These are phyloP conservation scores for Penicillium parvum DNA, from an alignment of 495 filamentous ascomycete genomes.

Conservation along the genomic window DNA sequence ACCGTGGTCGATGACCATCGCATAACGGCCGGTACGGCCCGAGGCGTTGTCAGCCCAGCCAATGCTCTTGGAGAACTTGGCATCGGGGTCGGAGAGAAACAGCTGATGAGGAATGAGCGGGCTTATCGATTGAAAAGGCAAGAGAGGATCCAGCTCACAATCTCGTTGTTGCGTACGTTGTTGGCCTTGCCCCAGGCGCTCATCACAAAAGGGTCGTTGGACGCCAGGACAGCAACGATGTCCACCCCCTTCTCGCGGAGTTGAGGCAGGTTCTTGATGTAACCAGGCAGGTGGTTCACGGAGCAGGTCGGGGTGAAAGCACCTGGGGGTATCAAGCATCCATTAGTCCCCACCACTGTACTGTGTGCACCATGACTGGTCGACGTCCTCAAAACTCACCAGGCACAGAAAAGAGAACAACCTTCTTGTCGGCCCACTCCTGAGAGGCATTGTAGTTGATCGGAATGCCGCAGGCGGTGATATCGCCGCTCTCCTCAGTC, in stretches of 20 bases:
- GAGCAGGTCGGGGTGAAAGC: slow-evolving; percentile 95
- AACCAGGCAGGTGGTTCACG: slow-evolving; percentile 76
- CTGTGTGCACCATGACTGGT: not conserved
- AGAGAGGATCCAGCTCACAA: slow-evolving; percentile 46
- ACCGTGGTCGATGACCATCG: slow-evolving; percentile 81
- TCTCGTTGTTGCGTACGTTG: slow-evolving; percentile 64
- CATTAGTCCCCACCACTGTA: not conserved
- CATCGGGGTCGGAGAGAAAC: slow-evolving; percentile 76
- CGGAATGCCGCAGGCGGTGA: slow-evolving; percentile 72
- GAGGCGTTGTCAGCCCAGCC: slow-evolving; percentile 69
- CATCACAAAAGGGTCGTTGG: slow-evolving; percentile 90
- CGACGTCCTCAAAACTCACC: slow-evolving; percentile 46
- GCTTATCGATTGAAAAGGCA: not conserved
- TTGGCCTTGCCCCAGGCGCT: slow-evolving; percentile 94
- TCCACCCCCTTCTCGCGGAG: slow-evolving; percentile 82
- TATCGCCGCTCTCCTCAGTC: slow-evolving; percentile 55
- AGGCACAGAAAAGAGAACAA: slow-evolving; percentile 83
- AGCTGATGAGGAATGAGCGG: slow-evolving; percentile 46
- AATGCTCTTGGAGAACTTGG: slow-evolving; percentile 68
- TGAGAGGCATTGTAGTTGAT: slow-evolving; percentile 75
- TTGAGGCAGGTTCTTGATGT: slow-evolving; percentile 66
- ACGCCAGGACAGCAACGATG: slow-evolving; percentile 74
- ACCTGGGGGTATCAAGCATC: slow-evolving; percentile 33
- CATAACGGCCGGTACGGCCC: slow-evolving; percentile 72
- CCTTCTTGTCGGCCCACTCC: slow-evolving; percentile 83